Conservation (phyloP, 306 rosid species). For the Rosa rugosa region DNA sequence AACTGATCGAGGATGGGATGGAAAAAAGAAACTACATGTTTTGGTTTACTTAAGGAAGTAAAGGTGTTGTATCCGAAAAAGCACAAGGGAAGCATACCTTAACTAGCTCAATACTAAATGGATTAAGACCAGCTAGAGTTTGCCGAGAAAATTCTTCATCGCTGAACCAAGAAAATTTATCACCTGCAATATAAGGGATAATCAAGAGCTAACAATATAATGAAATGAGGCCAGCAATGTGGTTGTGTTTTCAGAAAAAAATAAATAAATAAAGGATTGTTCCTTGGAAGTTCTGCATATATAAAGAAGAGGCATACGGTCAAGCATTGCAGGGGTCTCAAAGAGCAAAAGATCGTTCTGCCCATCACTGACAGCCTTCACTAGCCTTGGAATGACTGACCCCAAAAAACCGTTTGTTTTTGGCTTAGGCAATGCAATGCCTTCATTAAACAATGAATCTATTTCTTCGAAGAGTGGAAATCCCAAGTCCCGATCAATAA, state of each 20-base stretch:
- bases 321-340: slow-evolving; percentile 34
- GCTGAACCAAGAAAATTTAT: slow-evolving; percentile 40
- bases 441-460: slow-evolving; percentile 35
- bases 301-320: slow-evolving; percentile 14
- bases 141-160: slow-evolving; percentile 53
- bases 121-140: slow-evolving; percentile 50
- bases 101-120: slow-evolving; percentile 33
- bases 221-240: no score
- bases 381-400: slow-evolving; percentile 30
- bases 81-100: slow-evolving; percentile 20
- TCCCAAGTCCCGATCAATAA: slow-evolving; percentile 25
- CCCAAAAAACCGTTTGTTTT: slow-evolving; percentile 13
- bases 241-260: not conserved
- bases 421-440: slow-evolving; percentile 23
- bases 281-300: not conserved
- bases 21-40: not conserved
- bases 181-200: slow-evolving; percentile 24
- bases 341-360: slow-evolving; percentile 33
- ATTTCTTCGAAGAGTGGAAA: slow-evolving; percentile 39
- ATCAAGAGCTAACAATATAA: not conserved
- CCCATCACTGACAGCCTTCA: slow-evolving; percentile 26
- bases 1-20: not conserved
- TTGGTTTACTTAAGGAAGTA: not conserved
- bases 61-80: not conserved
- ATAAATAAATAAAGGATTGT: not conserved